A percentile compares a stretch with the other conserved stretches of the same genome.
Conservation (phyloP, 192 early-diverging fungal genomes). For the Coemansia erecta region DNA sequence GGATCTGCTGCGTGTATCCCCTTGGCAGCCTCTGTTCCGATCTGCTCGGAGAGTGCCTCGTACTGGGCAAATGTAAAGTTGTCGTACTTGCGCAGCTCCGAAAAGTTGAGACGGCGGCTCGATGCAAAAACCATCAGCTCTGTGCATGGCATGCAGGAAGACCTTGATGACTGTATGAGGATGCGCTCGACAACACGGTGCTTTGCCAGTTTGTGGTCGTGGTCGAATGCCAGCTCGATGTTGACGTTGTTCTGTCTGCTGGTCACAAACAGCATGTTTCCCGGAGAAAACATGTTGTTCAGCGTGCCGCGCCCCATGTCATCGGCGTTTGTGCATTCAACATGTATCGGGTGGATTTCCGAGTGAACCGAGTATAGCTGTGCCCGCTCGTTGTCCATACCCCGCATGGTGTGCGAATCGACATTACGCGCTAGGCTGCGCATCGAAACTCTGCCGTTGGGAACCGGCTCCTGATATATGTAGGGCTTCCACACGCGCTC, state of each 20-base stretch:
- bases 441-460: slow-evolving; percentile 12
- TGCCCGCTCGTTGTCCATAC: slow-evolving; percentile 9
- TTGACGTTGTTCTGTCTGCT: slow-evolving; percentile 32
- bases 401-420: slow-evolving; percentile 9
- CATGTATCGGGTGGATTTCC: slow-evolving; percentile 8
- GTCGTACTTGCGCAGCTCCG: slow-evolving; percentile 39
- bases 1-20: slow-evolving; percentile 11
- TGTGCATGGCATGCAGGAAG: slow-evolving; percentile 30
- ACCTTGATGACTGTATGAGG: slow-evolving; percentile 24
- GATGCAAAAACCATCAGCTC: slow-evolving; percentile 54
- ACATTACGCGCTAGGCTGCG: slow-evolving; percentile 4
- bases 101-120: slow-evolving; percentile 25
- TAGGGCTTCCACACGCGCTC: slow-evolving; percentile 27
- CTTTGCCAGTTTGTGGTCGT: background rate
- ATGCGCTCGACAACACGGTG: slow-evolving; percentile 41
- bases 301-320: slow-evolving; percentile 25
- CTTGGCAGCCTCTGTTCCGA: background rate
- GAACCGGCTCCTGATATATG: slow-evolving; percentile 28
- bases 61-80: slow-evolving; percentile 48
- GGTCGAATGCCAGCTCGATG: slow-evolving; percentile 26
- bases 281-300: slow-evolving; percentile 25
- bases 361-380: slow-evolving; percentile 22
- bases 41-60: slow-evolving; percentile 20
- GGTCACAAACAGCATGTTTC: slow-evolving; percentile 20
- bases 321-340: slow-evolving; percentile 35